These are phyloP conservation scores for Alternaria tenuissima DNA, from an alignment of 2,329 filamentous ascomycete species.

Conservation along the genomic window DNA sequence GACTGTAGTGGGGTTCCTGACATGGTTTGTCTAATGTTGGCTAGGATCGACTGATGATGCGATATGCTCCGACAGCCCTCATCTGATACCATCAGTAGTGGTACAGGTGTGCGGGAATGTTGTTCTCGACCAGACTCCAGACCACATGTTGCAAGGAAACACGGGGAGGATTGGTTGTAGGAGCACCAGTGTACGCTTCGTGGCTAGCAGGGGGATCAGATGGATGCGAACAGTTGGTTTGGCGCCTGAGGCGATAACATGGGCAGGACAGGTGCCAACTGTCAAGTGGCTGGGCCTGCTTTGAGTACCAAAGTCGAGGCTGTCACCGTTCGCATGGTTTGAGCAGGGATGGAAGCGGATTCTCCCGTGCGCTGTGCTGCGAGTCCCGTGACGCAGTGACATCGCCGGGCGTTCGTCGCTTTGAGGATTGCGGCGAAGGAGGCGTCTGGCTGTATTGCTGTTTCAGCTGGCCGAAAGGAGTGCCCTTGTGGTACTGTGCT, in stretches of 20 bases:
- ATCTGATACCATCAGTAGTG: conserved; percentile 41
- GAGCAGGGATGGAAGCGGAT: conserved; percentile 33
- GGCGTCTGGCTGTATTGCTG: conserved; percentile 30
- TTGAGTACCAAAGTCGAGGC: conserved; percentile 31
- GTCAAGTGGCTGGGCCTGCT: conserved; percentile 37
- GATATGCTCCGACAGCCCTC: conserved; percentile 19
- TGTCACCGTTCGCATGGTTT: conserved; percentile 47
- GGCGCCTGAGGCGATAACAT: conserved; percentile 44
- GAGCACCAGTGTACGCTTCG: conserved; percentile 11
- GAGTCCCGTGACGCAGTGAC: conserved; percentile 37
- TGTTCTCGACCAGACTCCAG: conserved; percentile 19
- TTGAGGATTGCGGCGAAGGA: conserved; percentile 21
- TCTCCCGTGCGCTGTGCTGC: conserved; percentile 33
- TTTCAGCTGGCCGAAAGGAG: conserved; percentile 42
- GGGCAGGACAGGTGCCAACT: conserved; percentile 23
- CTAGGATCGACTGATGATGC: conserved; percentile 26
- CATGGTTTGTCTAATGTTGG: conserved; percentile 16
- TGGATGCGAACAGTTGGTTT: conserved; percentile 48
- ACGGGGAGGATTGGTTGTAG: conserved; percentile 18
- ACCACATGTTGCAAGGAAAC: conserved; percentile 38
- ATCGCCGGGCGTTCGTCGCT: conserved; percentile 12
- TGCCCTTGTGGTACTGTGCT: conserved; percentile 35
- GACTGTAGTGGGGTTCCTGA: conserved; percentile 28
- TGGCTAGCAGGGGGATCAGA: conserved; percentile 29
- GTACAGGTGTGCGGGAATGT: conserved; percentile 34